These are phyloP conservation scores for Pseudocercospora cruenta DNA, from an alignment of 2,329 filamentous ascomycete species.

Conservation along the genomic window DNA sequence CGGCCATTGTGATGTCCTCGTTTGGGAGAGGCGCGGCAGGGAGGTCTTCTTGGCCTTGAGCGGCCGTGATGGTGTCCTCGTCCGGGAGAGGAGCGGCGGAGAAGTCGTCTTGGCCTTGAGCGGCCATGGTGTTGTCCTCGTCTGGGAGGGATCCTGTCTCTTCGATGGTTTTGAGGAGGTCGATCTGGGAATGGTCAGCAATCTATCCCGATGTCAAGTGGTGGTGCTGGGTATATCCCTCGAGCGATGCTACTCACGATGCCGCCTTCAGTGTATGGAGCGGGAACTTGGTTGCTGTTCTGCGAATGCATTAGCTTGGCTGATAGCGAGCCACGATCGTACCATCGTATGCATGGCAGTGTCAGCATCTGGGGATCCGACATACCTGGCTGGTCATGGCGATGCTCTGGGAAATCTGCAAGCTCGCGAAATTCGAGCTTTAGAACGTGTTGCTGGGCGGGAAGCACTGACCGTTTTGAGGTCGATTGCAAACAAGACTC, in stretches of 20 bases:
- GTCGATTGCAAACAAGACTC: not conserved
- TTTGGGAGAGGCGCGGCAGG: not conserved
- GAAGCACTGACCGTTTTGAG: not conserved
- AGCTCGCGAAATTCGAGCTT: not conserved
- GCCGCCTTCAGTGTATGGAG: not conserved
- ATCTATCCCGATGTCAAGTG: not conserved
- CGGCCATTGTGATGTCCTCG: not conserved
- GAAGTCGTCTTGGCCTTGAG: not conserved
- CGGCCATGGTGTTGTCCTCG: not conserved
- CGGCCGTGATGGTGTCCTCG: not conserved
- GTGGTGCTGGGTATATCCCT: not conserved
- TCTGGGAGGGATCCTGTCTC: not conserved
- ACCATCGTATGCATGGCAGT: not conserved
- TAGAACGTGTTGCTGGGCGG: not conserved
- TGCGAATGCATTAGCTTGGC: not conserved
- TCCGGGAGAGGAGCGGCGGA: not conserved
- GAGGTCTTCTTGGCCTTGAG: not conserved
- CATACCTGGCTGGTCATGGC: not conserved
- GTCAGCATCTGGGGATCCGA: not conserved
- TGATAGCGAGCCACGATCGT: not conserved
- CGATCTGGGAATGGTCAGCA: not conserved
- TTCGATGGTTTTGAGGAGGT: not conserved
- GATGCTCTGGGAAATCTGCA: not conserved
- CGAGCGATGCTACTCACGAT: not conserved
- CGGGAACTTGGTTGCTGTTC: not conserved